Evolutionary conservation across 768 basidiomycete genomes (phyloP).

Genomic region (Krasilnikovozyma curviuscula): DNA sequence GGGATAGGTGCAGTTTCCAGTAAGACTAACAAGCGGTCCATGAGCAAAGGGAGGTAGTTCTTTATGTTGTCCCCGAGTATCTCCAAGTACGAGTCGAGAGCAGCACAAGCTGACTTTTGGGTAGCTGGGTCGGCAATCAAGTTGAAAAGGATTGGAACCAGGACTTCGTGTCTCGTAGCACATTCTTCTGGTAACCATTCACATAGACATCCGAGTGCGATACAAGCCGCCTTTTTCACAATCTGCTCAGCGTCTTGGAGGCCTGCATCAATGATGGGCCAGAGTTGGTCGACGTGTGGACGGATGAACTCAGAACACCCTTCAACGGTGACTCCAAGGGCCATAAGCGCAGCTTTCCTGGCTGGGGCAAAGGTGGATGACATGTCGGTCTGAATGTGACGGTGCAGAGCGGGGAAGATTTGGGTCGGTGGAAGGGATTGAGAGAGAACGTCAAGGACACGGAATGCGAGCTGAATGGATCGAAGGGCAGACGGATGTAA

Average conservation of each 20-base stretch:
- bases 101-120: conserved; percentile 84
- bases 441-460: conserved; percentile 79
- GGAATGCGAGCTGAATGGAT: conserved; percentile 55
- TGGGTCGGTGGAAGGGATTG: conserved; percentile 82
- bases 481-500: background rate
- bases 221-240: conserved; percentile 88
- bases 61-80: conserved; percentile 73
- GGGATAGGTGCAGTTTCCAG: conserved; percentile 68
- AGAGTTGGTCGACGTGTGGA: conserved; percentile 71
- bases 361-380: conserved; percentile 52
- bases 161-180: conserved; percentile 50
- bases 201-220: conserved; percentile 84
- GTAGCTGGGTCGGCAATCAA: conserved; percentile 71
- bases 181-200: conserved; percentile 96
- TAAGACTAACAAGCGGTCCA: conserved; percentile 75
- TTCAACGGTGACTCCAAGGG: conserved; percentile 86
- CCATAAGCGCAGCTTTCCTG: conserved; percentile 83
- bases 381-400: conserved; percentile 67
- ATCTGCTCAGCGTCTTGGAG: conserved; percentile 61
- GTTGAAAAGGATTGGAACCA: conserved; percentile 86
- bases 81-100: conserved; percentile 88
- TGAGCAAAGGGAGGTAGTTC: conserved; percentile 77
- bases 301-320: conserved; percentile 97
- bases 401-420: conserved; percentile 80
- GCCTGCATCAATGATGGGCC: conserved; percentile 82